Base-by-base conservation (phyloP, 75 land plant species). In the Selaginella tamariscina region DNA sequence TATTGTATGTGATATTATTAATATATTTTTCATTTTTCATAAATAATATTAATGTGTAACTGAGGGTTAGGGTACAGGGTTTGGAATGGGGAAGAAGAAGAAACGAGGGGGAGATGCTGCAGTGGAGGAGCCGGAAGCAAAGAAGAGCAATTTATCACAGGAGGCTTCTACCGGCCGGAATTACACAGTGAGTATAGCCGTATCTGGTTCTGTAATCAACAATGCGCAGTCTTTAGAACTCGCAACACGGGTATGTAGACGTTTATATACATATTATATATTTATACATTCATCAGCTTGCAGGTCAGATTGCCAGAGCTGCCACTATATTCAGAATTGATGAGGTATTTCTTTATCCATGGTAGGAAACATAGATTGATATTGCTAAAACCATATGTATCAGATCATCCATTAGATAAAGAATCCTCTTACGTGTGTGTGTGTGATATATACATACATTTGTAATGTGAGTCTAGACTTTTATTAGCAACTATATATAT, bases 291-390 rank as follows among this genome's bases (percentile, higher is more conserved):
- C 55, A 30, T 56, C 83, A 89, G 98, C 81, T 94, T 28, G 91
- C 96, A 23, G 88, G 96, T 32, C 99, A 95, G 79, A 85, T 95
- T 74, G 96, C 99, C 24, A 82, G 99, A 32, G 99, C 99, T 9
- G 91, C 88, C 15, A 81, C 96, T 2, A 87, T 95, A 56, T 95
- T 90, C 70, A 79, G 85, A 56, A 79, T 95, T 29, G 87, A 95
- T 55, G 99, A 95, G 99, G 99, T 90, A 28, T 21, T 56, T 28
- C 22, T 30, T 32, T 60, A 62, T 1, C 27, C 39, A n/a, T 72
- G 65, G 60, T n/a, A n/a, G n/a, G n/a, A n/a, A n/a, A n/a, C n/a
- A n/a, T n/a, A n/a, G n/a, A n/a, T n/a, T n/a, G n/a, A n/a, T n/a
- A n/a, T n/a, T n/a, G n/a, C n/a, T n/a, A n/a, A n/a, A n/a, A n/a